Percentiles rank a stretch among this genome's conserved stretches.
Evolutionary conservation across 1,284 basidiomycete species (phyloP).

Genomic region (Rugosomyces carneus): DNA sequence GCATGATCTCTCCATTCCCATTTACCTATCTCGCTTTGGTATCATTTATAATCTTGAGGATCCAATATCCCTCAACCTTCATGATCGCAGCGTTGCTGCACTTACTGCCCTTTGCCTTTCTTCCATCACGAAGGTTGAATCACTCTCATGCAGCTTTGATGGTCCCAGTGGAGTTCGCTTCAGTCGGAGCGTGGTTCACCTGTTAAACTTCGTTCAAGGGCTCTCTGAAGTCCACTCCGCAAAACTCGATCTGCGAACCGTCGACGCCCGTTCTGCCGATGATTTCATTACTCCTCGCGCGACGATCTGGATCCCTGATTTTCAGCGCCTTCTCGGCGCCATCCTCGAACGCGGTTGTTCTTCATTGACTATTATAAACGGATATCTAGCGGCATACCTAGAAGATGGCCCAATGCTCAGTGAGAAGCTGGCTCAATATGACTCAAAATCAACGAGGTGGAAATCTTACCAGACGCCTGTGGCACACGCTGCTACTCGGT

Average conservation of each 20-base stretch:
- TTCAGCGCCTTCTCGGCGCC: conserved; percentile 14
- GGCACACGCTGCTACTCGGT: conserved; percentile 1
- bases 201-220: conserved; percentile 14
- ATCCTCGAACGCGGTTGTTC: conserved; percentile 13
- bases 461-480: not conserved
- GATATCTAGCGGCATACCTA: conserved; percentile 12
- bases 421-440: not conserved
- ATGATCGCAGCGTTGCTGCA: conserved; percentile 9
- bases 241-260: conserved; percentile 15
- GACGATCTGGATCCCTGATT: conserved; percentile 12
- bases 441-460: not conserved
- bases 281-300: conserved; percentile 14
- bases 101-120: conserved; percentile 17
- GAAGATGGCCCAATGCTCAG: not conserved
- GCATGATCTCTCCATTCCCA: conserved; percentile 17
- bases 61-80: conserved; percentile 14
- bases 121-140: conserved; percentile 14
- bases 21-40: conserved; percentile 17
- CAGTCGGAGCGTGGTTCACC: conserved; percentile 11
- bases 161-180: conserved; percentile 13
- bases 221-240: conserved; percentile 11
- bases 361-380: conserved; percentile 15
- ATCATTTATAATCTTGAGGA: conserved; percentile 4
- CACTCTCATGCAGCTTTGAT: conserved; percentile 16
- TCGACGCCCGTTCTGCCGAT: conserved; percentile 18